Base-by-base conservation (phyloP, 1,284 basidiomycete species). In the Kwoniella shivajii region DNA sequence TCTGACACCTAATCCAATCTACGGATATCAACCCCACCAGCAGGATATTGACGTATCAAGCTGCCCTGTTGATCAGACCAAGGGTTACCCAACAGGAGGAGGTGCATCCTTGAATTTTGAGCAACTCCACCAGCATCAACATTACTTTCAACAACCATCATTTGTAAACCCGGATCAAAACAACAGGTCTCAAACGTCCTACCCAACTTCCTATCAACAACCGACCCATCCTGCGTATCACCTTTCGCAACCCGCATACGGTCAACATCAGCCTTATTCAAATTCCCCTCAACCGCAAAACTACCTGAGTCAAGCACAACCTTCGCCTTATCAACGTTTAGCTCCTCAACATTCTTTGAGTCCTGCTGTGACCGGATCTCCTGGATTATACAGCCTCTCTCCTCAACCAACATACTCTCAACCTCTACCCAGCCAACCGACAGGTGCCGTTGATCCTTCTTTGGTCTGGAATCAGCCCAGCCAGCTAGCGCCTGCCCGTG, bases 271-370 rank as follows among this genome's bases (percentile, higher is more conserved):
- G n/a, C 6, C n/a, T 6, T 18, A 47, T 16, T 47, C n/a, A 16
- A 24, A n/a, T 30, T 26, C 45, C 45, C 41, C 58, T 20, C 58
- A 50, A 22, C 47, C 38, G 13, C 37, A 34, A 16, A 16, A 27
- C n/a, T 31, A 55, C 26, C 48, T 38, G 18, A 18, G 38, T 18
- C 29, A 45, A 24, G 11, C 14, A 26, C 45, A 45, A 29, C 42
- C 33, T 24, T 33, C 45, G n/a, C 47, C 59, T 38, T 46, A 54
- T 41, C 59, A 54, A 24, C 52, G 56, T 36, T 29, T 44, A 13
- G 34, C 18, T 22, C 26, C 47, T 31, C 47, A 52, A 14, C 56
- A 49, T 20, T 45, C 26, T 18, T 20, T 33, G 6, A 44, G 34
- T 26, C 34, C 49, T 7, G 30, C 22, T 24, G 10, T 30, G 10